Evolutionary conservation across 352 stramenopile species (phyloP), one percentile per base, ranked within the genome.

Genomic region (Thalassiosira exigua): DNA sequence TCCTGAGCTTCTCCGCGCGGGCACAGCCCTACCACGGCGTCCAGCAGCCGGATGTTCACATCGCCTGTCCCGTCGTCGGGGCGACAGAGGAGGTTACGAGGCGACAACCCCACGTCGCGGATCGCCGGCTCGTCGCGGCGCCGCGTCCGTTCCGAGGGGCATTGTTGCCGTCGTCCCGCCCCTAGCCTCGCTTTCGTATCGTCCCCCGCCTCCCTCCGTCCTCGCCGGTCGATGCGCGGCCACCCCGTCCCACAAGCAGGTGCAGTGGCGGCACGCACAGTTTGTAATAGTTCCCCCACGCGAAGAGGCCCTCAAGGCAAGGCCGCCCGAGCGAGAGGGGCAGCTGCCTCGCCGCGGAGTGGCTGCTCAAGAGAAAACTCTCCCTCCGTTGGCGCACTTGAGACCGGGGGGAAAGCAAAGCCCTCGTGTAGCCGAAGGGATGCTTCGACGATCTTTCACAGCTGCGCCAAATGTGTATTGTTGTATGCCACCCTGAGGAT

Each of bases 261-360:
- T 79, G 71, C 14, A 91, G 30, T 42, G 84, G 84, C 64, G 84
- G 86, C n/a, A 84, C 86, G 59, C 78, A 87, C 21, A 92, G 30
- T 27, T 89, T 74, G 42, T 88, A 82, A 32, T 85, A 92, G 52
- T 91, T 92, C 14, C 74, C 70, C 11, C 44, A 29, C 39, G 56
- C 30, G 54, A 85, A 81, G 0, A 60, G n/a, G 41, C 42, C 24
- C 36, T 22, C 4, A 32, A 54, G 17, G n/a, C n/a, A n/a, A n/a
- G n/a, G n/a, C n/a, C n/a, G n/a, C n/a, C n/a, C n/a, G n/a, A n/a
- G n/a, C n/a, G n/a, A n/a, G n/a, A n/a, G n/a, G n/a, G n/a, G n/a
- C n/a, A n/a, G n/a, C n/a, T n/a, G n/a, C n/a, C n/a, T n/a, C n/a
- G n/a, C n/a, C n/a, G n/a, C n/a, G n/a, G n/a, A n/a, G n/a, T n/a